phyloP scores from a whole-genome alignment of 345 rosid genomes.

The Cardamine occulta region DNA sequence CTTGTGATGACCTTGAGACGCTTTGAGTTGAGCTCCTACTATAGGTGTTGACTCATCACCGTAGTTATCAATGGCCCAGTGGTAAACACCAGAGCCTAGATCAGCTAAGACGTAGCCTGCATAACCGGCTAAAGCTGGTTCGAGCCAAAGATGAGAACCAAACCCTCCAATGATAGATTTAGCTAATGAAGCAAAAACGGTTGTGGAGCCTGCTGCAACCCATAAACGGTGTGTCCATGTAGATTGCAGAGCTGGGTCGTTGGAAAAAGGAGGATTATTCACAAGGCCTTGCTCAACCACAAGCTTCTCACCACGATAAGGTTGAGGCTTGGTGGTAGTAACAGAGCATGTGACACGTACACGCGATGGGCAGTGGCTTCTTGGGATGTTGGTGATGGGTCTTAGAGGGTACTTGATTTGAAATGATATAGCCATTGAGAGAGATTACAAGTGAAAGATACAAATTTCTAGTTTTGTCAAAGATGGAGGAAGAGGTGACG shows the following conservation, averaged over 20 bases:
- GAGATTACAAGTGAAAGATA: background rate
- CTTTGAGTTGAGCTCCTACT: slow-evolving; percentile 76
- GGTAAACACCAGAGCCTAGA: slow-evolving; percentile 86
- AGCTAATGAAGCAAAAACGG: slow-evolving; percentile 57
- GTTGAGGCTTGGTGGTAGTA: slow-evolving; percentile 46
- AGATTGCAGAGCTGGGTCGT: slow-evolving; percentile 65
- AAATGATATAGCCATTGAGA: slow-evolving; percentile 58
- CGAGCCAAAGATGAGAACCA: slow-evolving; percentile 54
- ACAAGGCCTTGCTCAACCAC: slow-evolving; percentile 30
- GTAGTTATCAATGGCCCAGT: slow-evolving; percentile 92
- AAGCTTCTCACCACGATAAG: slow-evolving; percentile 40
- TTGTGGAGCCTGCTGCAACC: slow-evolving; percentile 75
- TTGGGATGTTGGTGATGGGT: slow-evolving; percentile 32
- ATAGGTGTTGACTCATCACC: slow-evolving; percentile 73
- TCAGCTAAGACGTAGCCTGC: slow-evolving; percentile 81
- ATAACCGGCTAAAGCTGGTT: slow-evolving; percentile 66
- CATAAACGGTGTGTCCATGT: slow-evolving; percentile 77
- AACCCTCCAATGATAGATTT: slow-evolving; percentile 54
- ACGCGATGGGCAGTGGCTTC: slow-evolving; percentile 1
- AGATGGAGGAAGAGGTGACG: background rate
- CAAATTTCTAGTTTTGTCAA: background rate
- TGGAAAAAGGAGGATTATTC: slow-evolving; percentile 34
- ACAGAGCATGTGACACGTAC: slow-evolving; percentile 42
- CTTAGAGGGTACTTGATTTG: slow-evolving; percentile 50
- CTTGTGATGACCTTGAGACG: slow-evolving; percentile 89